phyloP scores from a whole-genome alignment of 108 stramenopile species.

The Pseudonitzschia multiseries region DNA sequence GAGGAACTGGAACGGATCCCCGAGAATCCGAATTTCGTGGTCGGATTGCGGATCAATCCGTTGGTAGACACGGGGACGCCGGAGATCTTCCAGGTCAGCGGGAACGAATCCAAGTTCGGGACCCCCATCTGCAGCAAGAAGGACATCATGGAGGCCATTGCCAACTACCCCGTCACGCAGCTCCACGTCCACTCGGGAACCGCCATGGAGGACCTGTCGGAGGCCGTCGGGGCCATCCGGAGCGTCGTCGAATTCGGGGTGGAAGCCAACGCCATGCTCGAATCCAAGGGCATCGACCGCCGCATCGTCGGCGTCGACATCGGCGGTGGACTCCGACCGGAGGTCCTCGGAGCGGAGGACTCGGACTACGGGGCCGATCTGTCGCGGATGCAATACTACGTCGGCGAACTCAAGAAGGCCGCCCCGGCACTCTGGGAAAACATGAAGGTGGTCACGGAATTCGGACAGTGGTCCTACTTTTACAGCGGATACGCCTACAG shows the following conservation, averaged over 20 bases:
- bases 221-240: constrained; percentile 5
- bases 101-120: not conserved
- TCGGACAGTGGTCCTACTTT: constrained; percentile 12
- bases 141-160: constrained; percentile 9
- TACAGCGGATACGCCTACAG: constrained; percentile 3
- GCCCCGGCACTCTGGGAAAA: constrained; percentile 4
- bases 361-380: not conserved
- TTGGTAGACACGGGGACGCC: constrained; percentile 11
- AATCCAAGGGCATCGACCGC: constrained; percentile 2
- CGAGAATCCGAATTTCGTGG: not conserved
- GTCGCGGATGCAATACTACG: constrained; percentile 11
- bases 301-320: constrained; percentile 9
- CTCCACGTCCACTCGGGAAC: constrained; percentile 11
- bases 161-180: constrained; percentile 11
- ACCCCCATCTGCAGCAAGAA: constrained; percentile 12
- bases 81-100: constrained; percentile 4
- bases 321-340: constrained; percentile 6
- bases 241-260: constrained; percentile 6
- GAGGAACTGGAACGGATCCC: constrained; percentile 12
- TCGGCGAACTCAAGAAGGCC: not conserved
- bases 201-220: constrained; percentile 8
- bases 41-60: constrained; percentile 1
- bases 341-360: constrained; percentile 1
- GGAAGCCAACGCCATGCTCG: constrained; percentile 9
- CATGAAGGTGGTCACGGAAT: constrained; percentile 12